Conservation (phyloP, 177 flowering plant genomes). For the Tripterygium wilfordii region DNA sequence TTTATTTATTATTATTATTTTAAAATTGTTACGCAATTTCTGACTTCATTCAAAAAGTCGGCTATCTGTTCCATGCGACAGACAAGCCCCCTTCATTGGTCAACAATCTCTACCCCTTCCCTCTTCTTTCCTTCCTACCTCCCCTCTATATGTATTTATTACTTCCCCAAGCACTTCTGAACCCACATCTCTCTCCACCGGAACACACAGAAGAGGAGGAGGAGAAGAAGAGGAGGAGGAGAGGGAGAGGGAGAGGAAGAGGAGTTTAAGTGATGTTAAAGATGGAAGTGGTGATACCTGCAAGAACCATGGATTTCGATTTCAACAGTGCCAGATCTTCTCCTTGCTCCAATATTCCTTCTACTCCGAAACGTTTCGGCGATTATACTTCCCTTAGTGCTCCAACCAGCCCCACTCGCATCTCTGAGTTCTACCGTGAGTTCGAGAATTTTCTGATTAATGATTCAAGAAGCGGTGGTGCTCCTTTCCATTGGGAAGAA, state of each 20-base stretch:
- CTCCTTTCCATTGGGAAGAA: slow-evolving; percentile 52
- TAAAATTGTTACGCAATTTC: too few species aligned
- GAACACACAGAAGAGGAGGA: not conserved
- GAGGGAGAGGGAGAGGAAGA: not conserved
- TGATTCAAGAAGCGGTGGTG: not conserved
- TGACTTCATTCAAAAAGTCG: too few species aligned
- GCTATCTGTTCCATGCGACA: not conserved
- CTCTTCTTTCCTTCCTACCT: not conserved
- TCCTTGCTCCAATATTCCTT: slow-evolving; percentile 40
- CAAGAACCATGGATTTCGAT: slow-evolving; percentile 25
- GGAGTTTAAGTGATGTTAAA: not conserved
- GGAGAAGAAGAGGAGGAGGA: not conserved
- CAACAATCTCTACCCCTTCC: not conserved
- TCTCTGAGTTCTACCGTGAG: slow-evolving; percentile 32
- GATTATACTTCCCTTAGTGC: slow-evolving; percentile 41
- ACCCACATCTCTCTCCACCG: not conserved
- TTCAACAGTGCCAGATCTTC: slow-evolving; percentile 35
- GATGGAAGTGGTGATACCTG: slow-evolving; percentile 29
- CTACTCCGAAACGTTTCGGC: slow-evolving; percentile 44
- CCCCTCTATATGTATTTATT: not conserved
- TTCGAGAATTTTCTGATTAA: slow-evolving; percentile 11
- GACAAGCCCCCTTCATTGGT: not conserved
- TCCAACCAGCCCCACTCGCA: slow-evolving; percentile 51
- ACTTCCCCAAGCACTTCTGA: not conserved
- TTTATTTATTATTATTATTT: too few species aligned